Percentiles rank a stretch among this genome's conserved stretches.
These are phyloP conservation scores for Fragaria iinumae DNA, from an alignment of 306 rosid genomes.

Conservation along the genomic window DNA sequence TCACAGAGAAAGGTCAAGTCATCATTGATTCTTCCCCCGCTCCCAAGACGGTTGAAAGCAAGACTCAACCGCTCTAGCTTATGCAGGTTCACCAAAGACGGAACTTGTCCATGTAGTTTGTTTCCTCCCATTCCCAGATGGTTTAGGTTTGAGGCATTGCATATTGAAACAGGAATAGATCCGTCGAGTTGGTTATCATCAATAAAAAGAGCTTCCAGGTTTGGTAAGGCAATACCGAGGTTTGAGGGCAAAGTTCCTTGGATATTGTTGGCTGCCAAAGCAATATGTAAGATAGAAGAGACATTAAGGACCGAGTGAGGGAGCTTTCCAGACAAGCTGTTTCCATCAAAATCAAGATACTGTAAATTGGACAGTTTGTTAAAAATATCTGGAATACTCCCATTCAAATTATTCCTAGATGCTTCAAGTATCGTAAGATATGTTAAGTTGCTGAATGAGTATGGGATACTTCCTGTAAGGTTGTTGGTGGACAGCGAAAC, in stretches of 20 bases:
- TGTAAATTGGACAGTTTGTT: not conserved
- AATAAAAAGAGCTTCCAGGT: not conserved
- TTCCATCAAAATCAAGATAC: not conserved
- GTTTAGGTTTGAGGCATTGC: not conserved
- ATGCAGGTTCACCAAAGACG: not conserved
- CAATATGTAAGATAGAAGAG: not conserved
- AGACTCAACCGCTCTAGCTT: not conserved
- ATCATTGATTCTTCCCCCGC: not conserved
- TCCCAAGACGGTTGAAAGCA: not conserved
- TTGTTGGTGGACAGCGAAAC: not conserved
- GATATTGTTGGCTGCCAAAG: not conserved
- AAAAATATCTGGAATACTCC: conserved; percentile 1
- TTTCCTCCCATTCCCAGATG: not conserved
- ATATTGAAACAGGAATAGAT: not conserved
- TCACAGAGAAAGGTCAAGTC: conserved; percentile 8
- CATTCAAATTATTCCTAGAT: not conserved
- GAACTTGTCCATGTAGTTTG: not conserved
- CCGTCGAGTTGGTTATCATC: not conserved
- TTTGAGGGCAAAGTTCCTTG: conserved; percentile 12
- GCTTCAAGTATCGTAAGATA: not conserved
- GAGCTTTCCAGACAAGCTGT: not conserved
- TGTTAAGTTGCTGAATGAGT: not conserved
- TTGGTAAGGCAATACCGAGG: not conserved
- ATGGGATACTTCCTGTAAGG: not conserved
- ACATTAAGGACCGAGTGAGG: conserved; percentile 6